Evolutionary conservation across 306 rosid species (phyloP), one percentile per base, ranked within the genome.

Genomic region (Vigna trinervia): DNA sequence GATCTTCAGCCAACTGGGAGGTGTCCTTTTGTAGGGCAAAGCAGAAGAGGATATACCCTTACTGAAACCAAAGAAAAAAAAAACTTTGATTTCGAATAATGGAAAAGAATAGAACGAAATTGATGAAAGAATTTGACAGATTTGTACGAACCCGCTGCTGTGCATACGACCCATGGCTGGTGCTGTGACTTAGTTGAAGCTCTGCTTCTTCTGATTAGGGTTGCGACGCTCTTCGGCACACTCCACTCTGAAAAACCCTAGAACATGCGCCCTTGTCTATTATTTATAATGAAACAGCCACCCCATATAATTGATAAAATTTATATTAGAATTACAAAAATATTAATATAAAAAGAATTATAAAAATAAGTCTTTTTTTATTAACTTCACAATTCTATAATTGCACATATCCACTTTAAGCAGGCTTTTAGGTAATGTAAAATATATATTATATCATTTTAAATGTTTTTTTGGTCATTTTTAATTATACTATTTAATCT

Each of bases 11-110:
- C 98, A 94, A 54, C 90, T 88, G 0, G 94, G 93, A 4, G 98
- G 89, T 5, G 96, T 89, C 78, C 97, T 92, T 90, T 90, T 94
- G 90, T 92, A 94, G 0, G 97, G 97, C 41, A 92, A 80, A 38
- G 97, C 97, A 45, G 98, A 94, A 43, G 97, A 87, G 9, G 98
- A 94, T n/a, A 94, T 94, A 82, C 98, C 98, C 89, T 94, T 94
- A 63, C 97, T 93, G 93, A 8, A 78, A 73, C 7, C 23, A 22
- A 12, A 12, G 7, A 28, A 12, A 2, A 51, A 7, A 32, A 0
- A 15, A 15, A 15, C 15, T n/a, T 6, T 22, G 13, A 1, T 1
- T 12, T 14, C 23, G 3, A 45, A 11, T 7, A 15, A 65, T 1
- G 8, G 4, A 8, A 45, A 3, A 23, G 23, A 68, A 56, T 48